A percentile compares a stretch with the other conserved stretches of the same genome.
Conservation (phyloP, 306 rosid species). For the Morella rubra region DNA sequence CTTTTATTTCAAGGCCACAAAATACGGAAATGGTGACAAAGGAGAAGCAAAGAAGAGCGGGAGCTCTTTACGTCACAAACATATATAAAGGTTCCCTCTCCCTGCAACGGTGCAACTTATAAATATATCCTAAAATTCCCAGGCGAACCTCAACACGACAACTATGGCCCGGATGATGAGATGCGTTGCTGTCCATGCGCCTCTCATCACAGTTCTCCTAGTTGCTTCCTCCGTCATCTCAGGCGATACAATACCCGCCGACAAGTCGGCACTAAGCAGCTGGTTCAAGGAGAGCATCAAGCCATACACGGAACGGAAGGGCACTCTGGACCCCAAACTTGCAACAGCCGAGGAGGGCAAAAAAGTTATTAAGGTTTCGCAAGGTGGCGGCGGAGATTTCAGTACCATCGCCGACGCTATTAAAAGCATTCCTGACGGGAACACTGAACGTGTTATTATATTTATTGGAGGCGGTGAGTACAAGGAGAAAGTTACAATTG, state of each 20-base stretch:
- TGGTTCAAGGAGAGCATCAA: constrained; percentile 46
- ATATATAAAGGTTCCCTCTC: too few relatives aligned
- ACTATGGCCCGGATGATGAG: constrained; percentile 32
- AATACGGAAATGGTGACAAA: not conserved
- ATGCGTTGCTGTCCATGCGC: constrained; percentile 1
- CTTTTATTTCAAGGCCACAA: not conserved
- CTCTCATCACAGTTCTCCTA: constrained; percentile 14
- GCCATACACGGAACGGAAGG: not conserved
- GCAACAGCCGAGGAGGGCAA: constrained; percentile 39
- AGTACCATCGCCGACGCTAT: constrained; percentile 49
- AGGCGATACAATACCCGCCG: constrained; percentile 29
- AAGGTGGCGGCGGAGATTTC: constrained; percentile 51
- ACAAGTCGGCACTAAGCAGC: constrained; percentile 9
- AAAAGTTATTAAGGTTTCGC: constrained; percentile 42
- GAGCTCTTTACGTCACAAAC: too few relatives aligned
- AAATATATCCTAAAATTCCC: too few relatives aligned
- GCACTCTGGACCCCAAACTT: constrained; percentile 35
- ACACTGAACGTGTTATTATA: constrained; percentile 48
- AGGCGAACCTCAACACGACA: too few relatives aligned
- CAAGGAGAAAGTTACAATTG: constrained; percentile 52
- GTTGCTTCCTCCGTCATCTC: constrained; percentile 14
- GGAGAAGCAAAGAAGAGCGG: too few relatives aligned
- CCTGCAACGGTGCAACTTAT: too few relatives aligned
- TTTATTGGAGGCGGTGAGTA: constrained; percentile 54
- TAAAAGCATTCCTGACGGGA: constrained; percentile 43